Conservation (phyloP, 2,329 filamentous ascomycete genomes). For the Trichoderma simmonsii region DNA sequence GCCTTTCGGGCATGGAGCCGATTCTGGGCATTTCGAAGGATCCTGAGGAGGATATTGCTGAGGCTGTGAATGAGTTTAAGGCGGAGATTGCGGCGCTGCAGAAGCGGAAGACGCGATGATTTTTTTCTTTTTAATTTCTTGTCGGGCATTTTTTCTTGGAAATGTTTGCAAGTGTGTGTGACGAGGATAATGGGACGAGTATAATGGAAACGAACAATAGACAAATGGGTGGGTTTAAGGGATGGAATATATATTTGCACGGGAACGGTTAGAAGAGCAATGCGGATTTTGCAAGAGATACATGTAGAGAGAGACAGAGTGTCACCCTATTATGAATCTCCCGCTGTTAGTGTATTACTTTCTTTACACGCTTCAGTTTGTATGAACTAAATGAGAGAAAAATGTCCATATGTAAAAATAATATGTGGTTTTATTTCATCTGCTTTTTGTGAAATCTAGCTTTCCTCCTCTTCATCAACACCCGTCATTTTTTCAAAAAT, state of each 20-base stretch:
- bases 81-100: conserved; percentile 53
- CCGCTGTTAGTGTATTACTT: not conserved
- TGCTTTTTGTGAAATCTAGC: conserved; percentile 1
- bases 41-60: conserved; percentile 69
- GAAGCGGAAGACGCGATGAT: conserved; percentile 21
- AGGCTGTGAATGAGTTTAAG: conserved; percentile 72
- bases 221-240: not conserved
- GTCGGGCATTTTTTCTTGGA: not conserved
- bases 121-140: not conserved
- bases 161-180: not conserved
- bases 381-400: not conserved
- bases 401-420: not conserved
- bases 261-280: not conserved
- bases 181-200: not conserved
- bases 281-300: not conserved
- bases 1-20: conserved; percentile 54
- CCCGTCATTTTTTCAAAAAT: not conserved
- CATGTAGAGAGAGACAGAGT: not conserved
- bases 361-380: not conserved
- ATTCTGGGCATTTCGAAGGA: conserved; percentile 78
- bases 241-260: not conserved
- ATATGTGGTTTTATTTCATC: conserved; percentile 5
- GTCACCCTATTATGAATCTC: not conserved
- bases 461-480: not conserved
- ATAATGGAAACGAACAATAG: not conserved